Conservation (phyloP, 495 filamentous ascomycete genomes). For the Aspergillus coremiiformis region DNA sequence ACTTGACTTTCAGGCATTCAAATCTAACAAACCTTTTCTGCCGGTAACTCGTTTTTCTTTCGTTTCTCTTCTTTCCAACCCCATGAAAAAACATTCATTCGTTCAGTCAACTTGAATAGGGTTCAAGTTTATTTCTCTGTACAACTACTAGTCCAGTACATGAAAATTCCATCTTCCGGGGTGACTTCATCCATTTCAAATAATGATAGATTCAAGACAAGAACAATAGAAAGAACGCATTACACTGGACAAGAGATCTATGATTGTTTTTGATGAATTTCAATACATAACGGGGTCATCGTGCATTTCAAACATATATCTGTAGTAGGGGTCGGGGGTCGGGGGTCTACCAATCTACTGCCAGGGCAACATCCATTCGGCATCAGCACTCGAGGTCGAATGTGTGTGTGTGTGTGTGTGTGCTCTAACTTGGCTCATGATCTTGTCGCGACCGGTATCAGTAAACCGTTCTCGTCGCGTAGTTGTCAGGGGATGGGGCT, state of each 20-base stretch:
- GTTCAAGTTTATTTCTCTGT: no score
- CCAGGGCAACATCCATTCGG: constrained; percentile 18
- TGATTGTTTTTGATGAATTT: background rate
- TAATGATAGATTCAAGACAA: no score
- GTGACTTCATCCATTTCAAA: no score
- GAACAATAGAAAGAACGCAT: no score
- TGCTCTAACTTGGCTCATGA: constrained; percentile 20
- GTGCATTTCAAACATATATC: constrained; percentile 30
- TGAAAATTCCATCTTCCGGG: no score
- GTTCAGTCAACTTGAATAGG: no score
- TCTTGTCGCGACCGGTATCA: constrained; percentile 17
- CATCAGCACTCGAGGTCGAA: constrained; percentile 18
- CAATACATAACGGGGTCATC: constrained; percentile 2
- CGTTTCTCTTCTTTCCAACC: no score
- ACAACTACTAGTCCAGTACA: no score
- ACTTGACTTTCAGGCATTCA: background rate
- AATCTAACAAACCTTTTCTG: background rate
- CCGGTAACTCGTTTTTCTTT: no score
- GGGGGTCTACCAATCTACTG: constrained; percentile 34
- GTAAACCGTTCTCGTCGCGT: constrained; percentile 12
- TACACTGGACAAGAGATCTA: background rate
- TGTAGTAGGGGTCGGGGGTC: constrained; percentile 13
- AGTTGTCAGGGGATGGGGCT: background rate
- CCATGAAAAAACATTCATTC: no score
- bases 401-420: no score